phyloP scores from a whole-genome alignment of 345 rosid genomes.

The Lumnitzera littorea region DNA sequence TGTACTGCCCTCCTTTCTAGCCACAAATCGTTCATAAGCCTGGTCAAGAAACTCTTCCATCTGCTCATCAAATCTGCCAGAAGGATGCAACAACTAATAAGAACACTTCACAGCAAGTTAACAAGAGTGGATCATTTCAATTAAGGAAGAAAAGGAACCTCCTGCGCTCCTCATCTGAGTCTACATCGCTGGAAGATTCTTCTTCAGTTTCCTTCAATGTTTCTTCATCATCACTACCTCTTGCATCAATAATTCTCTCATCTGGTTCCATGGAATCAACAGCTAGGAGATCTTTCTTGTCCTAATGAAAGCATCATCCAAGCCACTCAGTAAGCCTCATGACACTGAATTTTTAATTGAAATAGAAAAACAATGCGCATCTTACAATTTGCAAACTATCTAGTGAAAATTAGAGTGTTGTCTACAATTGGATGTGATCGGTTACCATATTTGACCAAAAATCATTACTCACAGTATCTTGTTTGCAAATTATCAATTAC shows the following conservation, averaged over 20 bases:
- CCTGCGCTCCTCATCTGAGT: slow-evolving; percentile 76
- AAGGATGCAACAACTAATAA: slow-evolving; percentile 7
- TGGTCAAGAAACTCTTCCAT: slow-evolving; percentile 73
- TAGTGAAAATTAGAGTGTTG: too few species aligned
- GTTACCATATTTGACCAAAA: too few species aligned
- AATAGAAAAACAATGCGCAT: too few species aligned
- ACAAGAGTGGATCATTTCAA: background rate
- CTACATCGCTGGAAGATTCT: slow-evolving; percentile 49
- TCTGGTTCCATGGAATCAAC: slow-evolving; percentile 57
- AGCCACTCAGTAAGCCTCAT: too few species aligned
- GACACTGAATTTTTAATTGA: too few species aligned
- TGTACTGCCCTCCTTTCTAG: slow-evolving; percentile 68
- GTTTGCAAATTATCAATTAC: too few species aligned
- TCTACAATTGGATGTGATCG: too few species aligned
- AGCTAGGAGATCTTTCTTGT: slow-evolving; percentile 75
- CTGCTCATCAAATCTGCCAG: slow-evolving; percentile 62
- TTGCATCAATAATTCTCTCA: slow-evolving; percentile 28
- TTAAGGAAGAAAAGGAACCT: slow-evolving; percentile 28
- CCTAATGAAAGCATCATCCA: slow-evolving; percentile 29
- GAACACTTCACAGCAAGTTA: background rate
- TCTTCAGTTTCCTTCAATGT: slow-evolving; percentile 23
- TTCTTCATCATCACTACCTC: slow-evolving; percentile 53
- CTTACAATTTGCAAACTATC: too few species aligned
- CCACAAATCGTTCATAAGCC: slow-evolving; percentile 58
- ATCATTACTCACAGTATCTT: too few species aligned